Conservation (phyloP, 148 eudicot genomes). For the Heliamphora exappendiculata region DNA sequence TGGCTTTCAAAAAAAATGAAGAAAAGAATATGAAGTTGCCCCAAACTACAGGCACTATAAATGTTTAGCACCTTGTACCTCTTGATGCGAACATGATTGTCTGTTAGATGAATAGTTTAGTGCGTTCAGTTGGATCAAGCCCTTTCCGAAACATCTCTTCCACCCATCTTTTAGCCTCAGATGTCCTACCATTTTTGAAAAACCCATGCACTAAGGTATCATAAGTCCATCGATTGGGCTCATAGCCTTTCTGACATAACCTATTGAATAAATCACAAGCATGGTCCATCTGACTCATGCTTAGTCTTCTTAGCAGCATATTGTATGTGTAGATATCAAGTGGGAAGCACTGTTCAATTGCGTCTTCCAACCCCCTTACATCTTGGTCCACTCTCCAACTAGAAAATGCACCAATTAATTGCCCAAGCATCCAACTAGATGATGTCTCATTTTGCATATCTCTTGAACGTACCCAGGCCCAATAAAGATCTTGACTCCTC, state of each 20-base stretch:
- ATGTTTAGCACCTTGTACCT: constrained; percentile 14
- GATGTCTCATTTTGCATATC: constrained; percentile 30
- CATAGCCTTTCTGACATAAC: constrained; percentile 50
- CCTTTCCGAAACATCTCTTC: constrained; percentile 57
- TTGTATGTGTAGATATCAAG: constrained; percentile 54
- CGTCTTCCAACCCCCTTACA: constrained; percentile 43
- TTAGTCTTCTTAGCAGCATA: constrained; percentile 54
- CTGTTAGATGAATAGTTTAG: constrained; percentile 11
- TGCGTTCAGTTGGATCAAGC: constrained; percentile 27
- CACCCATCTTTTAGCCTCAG: constrained; percentile 46
- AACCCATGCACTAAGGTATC: constrained; percentile 47
- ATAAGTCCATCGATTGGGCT: constrained; percentile 71
- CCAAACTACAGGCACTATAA: neutral
- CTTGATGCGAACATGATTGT: neutral
- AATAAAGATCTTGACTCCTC: constrained; percentile 32
- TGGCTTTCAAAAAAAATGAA: too few species aligned
- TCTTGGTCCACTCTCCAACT: constrained; percentile 15
- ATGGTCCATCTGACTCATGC: constrained; percentile 34
- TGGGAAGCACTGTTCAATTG: constrained; percentile 46
- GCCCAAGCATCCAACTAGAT: constrained; percentile 34
- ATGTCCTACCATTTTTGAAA: constrained; percentile 37
- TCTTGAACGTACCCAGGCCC: constrained; percentile 46
- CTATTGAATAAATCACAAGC: constrained; percentile 39
- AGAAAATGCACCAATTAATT: constrained; percentile 50
- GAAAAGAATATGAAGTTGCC: too few species aligned